Base-by-base conservation (phyloP, 2,329 filamentous ascomycete genomes). In the Pestalotiopsis sp. region DNA sequence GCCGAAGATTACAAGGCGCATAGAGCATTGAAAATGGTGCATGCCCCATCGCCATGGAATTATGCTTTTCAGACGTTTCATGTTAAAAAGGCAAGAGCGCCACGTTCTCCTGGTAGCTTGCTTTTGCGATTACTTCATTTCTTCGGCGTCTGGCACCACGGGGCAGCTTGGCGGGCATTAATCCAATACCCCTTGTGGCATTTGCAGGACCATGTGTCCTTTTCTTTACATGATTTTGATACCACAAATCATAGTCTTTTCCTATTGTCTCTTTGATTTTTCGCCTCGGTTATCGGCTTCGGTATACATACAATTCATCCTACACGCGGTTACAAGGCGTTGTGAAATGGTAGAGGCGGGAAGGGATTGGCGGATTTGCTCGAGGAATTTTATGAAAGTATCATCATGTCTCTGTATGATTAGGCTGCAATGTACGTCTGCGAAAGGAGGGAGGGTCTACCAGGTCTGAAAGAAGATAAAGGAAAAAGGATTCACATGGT, bases 121-220 rank as follows among this genome's bases (percentile, higher is more conserved):
- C 49, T 59, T 31, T 57, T 66, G 41, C 27, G 31, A 49, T 9
- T 41, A 45, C 38, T 67, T 67, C 57, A 39, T 60, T 71, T 69
- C 69, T 70, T 68, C 68, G 69, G 72, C 70, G 71, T 70, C 71
- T 69, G 68, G 69, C 20, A 62, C 68, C 31, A 68, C 68, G 71
- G 67, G 31, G 57, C 69, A 67, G 67, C 56, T 36, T 67, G 57
- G 67, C 67, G 60, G 41, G 63, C 71, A 68, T 68, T 69, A 68
- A 45, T 23, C 56, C 69, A 52, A 67, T 60, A 57, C 69, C 68
- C 58, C 41, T 71, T 71, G 63, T 63, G 70, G 71, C 73, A 73
- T 75, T 74, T 74, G 69, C 70, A 70, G 69, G 68, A 69, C 69
- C 66, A 67, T 65, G 69, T 65, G 41, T 70, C 72, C 69, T 72